Evolutionary conservation across 805 yeast species (phyloP).

Genomic region (Wickerhamiella kazuoi): DNA sequence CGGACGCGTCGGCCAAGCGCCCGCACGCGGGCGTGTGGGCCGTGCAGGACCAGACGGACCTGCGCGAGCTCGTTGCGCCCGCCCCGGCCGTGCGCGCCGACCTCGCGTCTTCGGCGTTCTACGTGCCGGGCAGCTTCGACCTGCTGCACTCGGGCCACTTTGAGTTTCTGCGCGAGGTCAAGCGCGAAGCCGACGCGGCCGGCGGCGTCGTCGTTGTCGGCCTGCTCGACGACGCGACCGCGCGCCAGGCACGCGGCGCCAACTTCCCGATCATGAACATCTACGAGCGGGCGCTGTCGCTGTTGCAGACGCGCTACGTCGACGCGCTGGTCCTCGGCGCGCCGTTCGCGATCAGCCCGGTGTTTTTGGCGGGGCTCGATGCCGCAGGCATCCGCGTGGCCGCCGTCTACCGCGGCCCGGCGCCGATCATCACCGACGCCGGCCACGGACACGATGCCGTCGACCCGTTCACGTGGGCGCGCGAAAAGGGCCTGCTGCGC

Average conservation of each 20-base stretch:
- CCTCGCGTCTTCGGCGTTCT: conserved; percentile 22
- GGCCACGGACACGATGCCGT: conserved; percentile 16
- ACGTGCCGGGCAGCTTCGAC: conserved; percentile 77
- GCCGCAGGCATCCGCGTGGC: conserved; percentile 20
- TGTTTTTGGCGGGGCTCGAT: conserved; percentile 25
- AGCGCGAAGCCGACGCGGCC: conserved; percentile 22
- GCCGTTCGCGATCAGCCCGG: conserved; percentile 23
- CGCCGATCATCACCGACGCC: conserved; percentile 23
- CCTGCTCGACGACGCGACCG: conserved; percentile 39
- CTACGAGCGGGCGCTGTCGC: conserved; percentile 72
- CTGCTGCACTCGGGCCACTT: conserved; percentile 89
- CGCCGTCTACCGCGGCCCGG: conserved; percentile 43
- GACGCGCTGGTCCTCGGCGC: conserved; percentile 64
- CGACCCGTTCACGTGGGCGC: conserved; percentile 25
- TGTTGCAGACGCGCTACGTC: conserved; percentile 70
- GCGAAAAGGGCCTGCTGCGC: conserved; percentile 23
- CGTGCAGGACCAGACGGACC: not conserved
- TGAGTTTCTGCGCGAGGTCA: conserved; percentile 40
- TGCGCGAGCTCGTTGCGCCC: conserved; percentile 7
- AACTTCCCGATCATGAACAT: conserved; percentile 75
- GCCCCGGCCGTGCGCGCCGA: conserved; percentile 2
- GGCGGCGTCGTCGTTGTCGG: conserved; percentile 47
- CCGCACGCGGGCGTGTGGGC: conserved; percentile 14
- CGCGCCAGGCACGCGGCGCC: conserved; percentile 38
- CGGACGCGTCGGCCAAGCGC: conserved; percentile 9